Conservation (phyloP, 306 rosid genomes). For the Oemleria cerasiformis region DNA sequence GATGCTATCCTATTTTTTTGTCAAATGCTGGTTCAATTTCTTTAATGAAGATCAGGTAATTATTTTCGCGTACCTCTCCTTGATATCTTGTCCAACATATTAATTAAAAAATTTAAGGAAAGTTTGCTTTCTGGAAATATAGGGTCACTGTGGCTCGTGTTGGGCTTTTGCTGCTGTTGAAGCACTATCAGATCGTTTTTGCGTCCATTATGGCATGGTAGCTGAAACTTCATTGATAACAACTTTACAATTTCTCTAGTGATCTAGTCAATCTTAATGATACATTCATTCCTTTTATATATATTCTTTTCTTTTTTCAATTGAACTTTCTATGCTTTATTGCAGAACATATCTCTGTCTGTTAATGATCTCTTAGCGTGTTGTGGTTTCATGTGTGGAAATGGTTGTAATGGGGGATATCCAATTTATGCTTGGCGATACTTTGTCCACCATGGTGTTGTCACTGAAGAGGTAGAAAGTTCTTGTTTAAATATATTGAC, state of each 20-base stretch:
- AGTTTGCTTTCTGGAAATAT: slow-evolving; percentile 26
- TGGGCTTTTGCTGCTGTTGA: slow-evolving; percentile 99
- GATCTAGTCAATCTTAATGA: not conserved
- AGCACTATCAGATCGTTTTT: slow-evolving; percentile 85
- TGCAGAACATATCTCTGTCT: slow-evolving; percentile 82
- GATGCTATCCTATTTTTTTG: slow-evolving; percentile 33
- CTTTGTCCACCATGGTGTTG: slow-evolving; percentile 77
- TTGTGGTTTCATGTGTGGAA: slow-evolving; percentile 91
- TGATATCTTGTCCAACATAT: not conserved
- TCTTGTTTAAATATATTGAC: not conserved
- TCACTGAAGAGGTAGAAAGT: slow-evolving; percentile 77
- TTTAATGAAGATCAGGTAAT: slow-evolving; percentile 75
- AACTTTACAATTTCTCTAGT: slow-evolving; percentile 8
- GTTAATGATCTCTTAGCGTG: slow-evolving; percentile 89
- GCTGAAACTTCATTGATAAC: slow-evolving; percentile 13
- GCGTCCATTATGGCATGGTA: slow-evolving; percentile 69
- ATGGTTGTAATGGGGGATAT: slow-evolving; percentile 86
- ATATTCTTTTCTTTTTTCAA: slow-evolving; percentile 14
- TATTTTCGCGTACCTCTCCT: not conserved
- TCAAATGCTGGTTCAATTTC: slow-evolving; percentile 43
- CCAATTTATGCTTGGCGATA: slow-evolving; percentile 80
- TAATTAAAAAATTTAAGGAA: slow-evolving; percentile 7
- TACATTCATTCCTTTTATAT: not conserved
- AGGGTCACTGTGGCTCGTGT: slow-evolving; percentile 99
- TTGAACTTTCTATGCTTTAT: slow-evolving; percentile 24